Base-by-base conservation (phyloP, 495 filamentous ascomycete genomes). In the Saxophila tyrrhenica region DNA sequence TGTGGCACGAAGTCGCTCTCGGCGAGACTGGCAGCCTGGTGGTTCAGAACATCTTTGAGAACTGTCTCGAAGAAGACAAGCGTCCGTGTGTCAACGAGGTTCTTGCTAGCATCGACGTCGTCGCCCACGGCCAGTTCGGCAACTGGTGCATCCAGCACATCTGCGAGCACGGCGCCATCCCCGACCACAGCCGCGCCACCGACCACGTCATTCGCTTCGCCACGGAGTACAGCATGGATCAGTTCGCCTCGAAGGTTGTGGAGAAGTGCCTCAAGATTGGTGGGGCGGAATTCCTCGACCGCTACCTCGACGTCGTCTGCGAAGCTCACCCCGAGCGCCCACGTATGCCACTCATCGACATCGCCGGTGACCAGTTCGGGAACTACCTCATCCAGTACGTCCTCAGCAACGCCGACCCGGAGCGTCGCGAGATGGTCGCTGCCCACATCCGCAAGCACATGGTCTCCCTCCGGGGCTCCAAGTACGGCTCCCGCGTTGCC, bases 121-220 rank as follows among this genome's bases (percentile, higher is more conserved):
- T 98, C 62, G 84, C 92, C 44, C 92, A 94, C 68, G 92, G 92
- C n/a, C 92, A 98, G 65, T 98, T 97, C 66, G 92, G 92, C 47
- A 98, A 98, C 65, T 98, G 92, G 92, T 98, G 92, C 70, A 97
- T 98, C 61, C 92, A 98, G 69, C 92, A 98, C 70, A 89, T 98
- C 65, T 98, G 92, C 71, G 92, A 98, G 66, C 94, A 98, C 67
- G 94, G 92, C 38, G 82, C 85, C 56, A 87, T 90, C 24, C 82
- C 82, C 53, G 92, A 98, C 66, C 89, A 89, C 64, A 94, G 82
- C 69, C 82, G 88, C 59, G 92, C 92, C 23, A 83, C 95, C 61
- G 94, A 97, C 63, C 91, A 95, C 68, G 88, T 97, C 57, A 82
- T 97, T 59, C 84, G 82, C 58, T 90, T 87, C 72, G 85, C 89